Conservation (phyloP, 2,329 filamentous ascomycete species). For the Cladosporium cucumerinum region DNA sequence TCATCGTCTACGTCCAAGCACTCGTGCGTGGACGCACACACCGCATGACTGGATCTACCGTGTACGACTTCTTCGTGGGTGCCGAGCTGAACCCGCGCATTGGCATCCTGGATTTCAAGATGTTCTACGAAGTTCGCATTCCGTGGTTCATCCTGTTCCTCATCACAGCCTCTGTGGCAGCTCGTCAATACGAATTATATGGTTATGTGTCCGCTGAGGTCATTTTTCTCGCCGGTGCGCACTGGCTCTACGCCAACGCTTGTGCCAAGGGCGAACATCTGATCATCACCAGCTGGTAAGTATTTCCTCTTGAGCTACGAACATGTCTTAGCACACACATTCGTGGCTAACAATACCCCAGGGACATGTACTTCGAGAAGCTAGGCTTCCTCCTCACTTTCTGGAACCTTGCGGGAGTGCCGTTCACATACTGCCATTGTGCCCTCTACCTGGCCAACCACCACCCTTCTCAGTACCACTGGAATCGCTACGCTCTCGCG, state of each 20-base stretch:
- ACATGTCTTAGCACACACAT: neutral
- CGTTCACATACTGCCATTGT: constrained; percentile 89
- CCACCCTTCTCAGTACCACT: constrained; percentile 70
- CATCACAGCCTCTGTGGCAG: constrained; percentile 69
- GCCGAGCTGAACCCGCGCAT: constrained; percentile 77
- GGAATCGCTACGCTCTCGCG: constrained; percentile 66
- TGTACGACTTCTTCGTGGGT: constrained; percentile 91
- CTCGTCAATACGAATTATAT: constrained; percentile 78
- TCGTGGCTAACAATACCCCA: constrained; percentile 37
- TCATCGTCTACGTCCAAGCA: constrained; percentile 86
- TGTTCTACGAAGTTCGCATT: constrained; percentile 91
- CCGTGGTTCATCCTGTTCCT: constrained; percentile 90
- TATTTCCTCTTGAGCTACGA: neutral
- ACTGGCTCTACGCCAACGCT: constrained; percentile 88
- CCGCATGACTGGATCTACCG: constrained; percentile 78
- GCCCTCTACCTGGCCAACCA: constrained; percentile 86
- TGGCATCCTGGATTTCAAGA: constrained; percentile 81
- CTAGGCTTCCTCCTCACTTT: constrained; percentile 97
- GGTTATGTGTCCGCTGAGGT: constrained; percentile 86
- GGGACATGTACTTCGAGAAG: constrained; percentile 97
- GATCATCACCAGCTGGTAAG: constrained; percentile 65
- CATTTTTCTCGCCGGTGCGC: constrained; percentile 78
- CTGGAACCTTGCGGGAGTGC: constrained; percentile 92
- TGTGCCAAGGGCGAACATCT: constrained; percentile 90
- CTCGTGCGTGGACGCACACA: constrained; percentile 76